A percentile compares a stretch with the other conserved stretches of the same genome.
These are phyloP conservation scores for Picea abies DNA, from an alignment of 83 land plant genomes.

Conservation along the genomic window DNA sequence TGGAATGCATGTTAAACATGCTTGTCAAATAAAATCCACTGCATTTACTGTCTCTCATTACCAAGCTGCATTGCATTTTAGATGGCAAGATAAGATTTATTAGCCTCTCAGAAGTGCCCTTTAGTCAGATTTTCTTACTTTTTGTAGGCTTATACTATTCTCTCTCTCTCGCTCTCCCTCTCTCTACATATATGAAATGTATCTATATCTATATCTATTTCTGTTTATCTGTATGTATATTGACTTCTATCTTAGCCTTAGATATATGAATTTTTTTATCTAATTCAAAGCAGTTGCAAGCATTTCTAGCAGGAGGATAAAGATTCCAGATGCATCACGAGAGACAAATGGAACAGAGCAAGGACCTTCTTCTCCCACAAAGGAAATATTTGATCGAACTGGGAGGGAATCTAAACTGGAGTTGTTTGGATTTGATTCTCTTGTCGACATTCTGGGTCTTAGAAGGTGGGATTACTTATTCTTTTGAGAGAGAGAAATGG, in stretches of 20 bases:
- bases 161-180: not conserved
- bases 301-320: slow-evolving; percentile 40
- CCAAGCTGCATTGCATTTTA: not conserved
- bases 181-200: not conserved
- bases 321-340: slow-evolving; percentile 13
- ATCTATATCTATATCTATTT: not conserved
- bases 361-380: slow-evolving; percentile 31
- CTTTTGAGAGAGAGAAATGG: no score
- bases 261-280: not conserved
- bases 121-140: not conserved
- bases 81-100: no score
- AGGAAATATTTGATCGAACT: slow-evolving; percentile 51
- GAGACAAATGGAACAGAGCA: slow-evolving; percentile 27
- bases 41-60: not conserved
- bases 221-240: not conserved
- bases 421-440: slow-evolving; percentile 93
- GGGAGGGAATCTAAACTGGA: slow-evolving; percentile 85
- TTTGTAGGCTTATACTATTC: not conserved
- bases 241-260: not conserved
- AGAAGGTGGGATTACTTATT: slow-evolving; percentile 53
- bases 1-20: not conserved
- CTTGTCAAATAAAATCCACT: not conserved
- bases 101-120: no score
- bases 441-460: slow-evolving; percentile 90
- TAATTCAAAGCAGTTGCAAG: slow-evolving; percentile 6